A percentile compares a stretch with the other conserved stretches of the same genome.
Conservation (phyloP, 2,329 filamentous ascomycete genomes). For the Penicillium vulpinum region DNA sequence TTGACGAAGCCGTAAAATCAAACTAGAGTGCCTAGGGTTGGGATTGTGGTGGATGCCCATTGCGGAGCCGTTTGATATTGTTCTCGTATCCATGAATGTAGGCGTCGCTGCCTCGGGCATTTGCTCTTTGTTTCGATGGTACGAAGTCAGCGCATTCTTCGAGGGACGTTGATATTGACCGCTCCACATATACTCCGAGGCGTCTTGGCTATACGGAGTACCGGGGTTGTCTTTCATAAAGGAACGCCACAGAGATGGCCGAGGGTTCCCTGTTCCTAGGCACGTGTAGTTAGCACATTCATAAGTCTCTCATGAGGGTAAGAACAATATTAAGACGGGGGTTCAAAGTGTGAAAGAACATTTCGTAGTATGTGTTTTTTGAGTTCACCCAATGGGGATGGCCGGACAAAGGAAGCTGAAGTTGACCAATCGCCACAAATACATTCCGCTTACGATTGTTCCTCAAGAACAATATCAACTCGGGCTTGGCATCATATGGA, state of each 20-base stretch:
- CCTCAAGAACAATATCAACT: constrained; percentile 2
- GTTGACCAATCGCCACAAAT: neutral
- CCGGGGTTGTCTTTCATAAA: neutral
- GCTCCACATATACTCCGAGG: neutral
- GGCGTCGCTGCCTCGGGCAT: neutral
- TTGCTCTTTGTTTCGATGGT: neutral
- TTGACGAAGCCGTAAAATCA: neutral
- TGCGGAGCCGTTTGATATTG: constrained; percentile 4
- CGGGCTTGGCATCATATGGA: neutral
- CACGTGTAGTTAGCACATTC: neutral
- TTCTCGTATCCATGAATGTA: constrained; percentile 3
- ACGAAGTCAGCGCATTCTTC: neutral
- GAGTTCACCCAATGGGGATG: neutral
- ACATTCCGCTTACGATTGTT: constrained; percentile 5
- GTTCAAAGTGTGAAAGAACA: neutral
- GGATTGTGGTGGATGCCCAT: neutral
- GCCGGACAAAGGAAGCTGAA: neutral
- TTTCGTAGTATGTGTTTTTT: neutral
- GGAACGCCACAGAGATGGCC: neutral
- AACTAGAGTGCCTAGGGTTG: neutral
- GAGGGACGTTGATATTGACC: neutral
- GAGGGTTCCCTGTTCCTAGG: neutral
- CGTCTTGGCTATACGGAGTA: neutral
- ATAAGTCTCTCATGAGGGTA: neutral
- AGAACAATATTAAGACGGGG: constrained; percentile 8